Conservation (phyloP, 257 asterid species). For the Capsicum pubescens region DNA sequence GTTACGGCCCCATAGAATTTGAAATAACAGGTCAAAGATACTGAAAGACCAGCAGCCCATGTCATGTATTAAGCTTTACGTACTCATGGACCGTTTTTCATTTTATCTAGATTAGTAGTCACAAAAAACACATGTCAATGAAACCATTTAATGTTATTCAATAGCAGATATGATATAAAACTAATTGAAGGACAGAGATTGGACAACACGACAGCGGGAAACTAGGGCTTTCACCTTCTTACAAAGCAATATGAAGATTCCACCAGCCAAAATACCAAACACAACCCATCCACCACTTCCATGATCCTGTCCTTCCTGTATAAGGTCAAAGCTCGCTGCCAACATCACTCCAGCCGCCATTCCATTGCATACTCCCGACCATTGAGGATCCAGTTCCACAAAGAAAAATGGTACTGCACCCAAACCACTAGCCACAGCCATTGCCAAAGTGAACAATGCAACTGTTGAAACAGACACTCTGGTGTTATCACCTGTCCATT, state of each 20-base stretch:
- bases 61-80: background rate
- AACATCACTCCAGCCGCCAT: conserved; percentile 99
- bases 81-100: background rate
- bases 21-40: conserved; percentile 12
- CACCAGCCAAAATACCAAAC: conserved; percentile 87
- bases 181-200: background rate
- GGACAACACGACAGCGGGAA: background rate
- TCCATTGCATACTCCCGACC: conserved; percentile 98
- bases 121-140: background rate
- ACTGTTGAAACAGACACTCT: conserved; percentile 88
- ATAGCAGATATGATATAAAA: conserved; percentile 7
- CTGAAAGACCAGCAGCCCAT: background rate
- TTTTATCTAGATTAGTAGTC: background rate
- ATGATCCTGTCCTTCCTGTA: conserved; percentile 95
- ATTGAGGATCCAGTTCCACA: conserved; percentile 93
- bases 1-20: background rate
- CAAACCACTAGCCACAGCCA: conserved; percentile 99
- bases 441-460: conserved; percentile 81
- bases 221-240: conserved; percentile 62
- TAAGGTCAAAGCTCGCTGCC: conserved; percentile 99
- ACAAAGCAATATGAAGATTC: conserved; percentile 91
- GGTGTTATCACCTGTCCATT: conserved; percentile 50
- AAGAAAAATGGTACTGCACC: conserved; percentile 97
- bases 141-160: background rate
- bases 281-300: conserved; percentile 99